phyloP scores from a whole-genome alignment of 192 early-diverging fungal species.

The Coemansia sp. region DNA sequence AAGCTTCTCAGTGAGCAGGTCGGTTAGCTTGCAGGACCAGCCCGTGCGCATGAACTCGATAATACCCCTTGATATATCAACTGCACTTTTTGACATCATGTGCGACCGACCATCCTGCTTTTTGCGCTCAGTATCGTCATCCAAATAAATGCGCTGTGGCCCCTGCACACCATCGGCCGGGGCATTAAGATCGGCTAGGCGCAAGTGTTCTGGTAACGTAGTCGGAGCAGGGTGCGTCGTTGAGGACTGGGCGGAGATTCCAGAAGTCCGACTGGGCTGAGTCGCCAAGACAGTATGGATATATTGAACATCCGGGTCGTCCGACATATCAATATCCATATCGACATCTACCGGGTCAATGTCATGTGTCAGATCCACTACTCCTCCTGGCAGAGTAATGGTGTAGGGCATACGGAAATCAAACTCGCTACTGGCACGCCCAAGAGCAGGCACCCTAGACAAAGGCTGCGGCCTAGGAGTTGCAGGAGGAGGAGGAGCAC shows the following conservation, averaged over 20 bases:
- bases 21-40: slow-evolving; percentile 23
- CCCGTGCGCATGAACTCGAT: slow-evolving; percentile 14
- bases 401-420: not conserved
- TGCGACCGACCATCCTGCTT: not conserved
- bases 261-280: not conserved
- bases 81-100: slow-evolving; percentile 10
- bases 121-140: slow-evolving; percentile 18
- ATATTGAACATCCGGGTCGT: not conserved
- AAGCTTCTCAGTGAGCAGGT: slow-evolving; percentile 21
- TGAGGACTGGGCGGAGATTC: not conserved
- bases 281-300: not conserved
- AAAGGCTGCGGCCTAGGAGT: not conserved
- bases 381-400: not conserved
- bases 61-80: slow-evolving; percentile 30
- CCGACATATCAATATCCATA: slow-evolving; percentile 26
- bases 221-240: not conserved
- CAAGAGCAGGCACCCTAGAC: not conserved
- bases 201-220: not conserved
- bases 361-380: not conserved
- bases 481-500: not conserved
- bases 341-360: slow-evolving; percentile 5
- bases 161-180: not conserved
- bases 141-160: slow-evolving; percentile 34
- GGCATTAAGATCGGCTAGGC: not conserved
- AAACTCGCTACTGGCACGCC: not conserved